Conservation (phyloP, 2,329 filamentous ascomycete genomes). For the Penicillium freii region DNA sequence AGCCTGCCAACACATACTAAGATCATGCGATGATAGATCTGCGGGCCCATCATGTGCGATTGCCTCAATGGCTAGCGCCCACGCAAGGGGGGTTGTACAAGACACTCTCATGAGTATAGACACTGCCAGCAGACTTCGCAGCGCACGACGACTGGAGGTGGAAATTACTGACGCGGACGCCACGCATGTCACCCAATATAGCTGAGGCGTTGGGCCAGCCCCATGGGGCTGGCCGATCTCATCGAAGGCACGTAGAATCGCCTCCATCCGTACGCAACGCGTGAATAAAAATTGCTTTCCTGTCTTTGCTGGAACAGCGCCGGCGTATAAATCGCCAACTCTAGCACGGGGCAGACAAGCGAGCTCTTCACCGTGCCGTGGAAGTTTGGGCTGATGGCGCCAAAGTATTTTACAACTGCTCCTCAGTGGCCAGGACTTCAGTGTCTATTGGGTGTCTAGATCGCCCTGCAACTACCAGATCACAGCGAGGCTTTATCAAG, state of each 20-base stretch:
- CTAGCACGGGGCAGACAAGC: conserved; percentile 31
- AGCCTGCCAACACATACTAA: conserved; percentile 39
- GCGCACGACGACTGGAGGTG: conserved; percentile 49
- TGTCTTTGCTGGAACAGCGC: conserved; percentile 45
- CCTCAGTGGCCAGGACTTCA: too few species aligned
- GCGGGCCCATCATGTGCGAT: conserved; percentile 50
- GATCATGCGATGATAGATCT: conserved; percentile 27
- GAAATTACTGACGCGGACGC: conserved; percentile 52
- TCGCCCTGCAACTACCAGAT: too few species aligned
- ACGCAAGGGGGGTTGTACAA: conserved; percentile 51
- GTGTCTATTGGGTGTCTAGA: too few species aligned
- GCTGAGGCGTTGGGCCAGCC: conserved; percentile 46
- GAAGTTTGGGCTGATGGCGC: too few species aligned
- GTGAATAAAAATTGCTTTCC: conserved; percentile 15
- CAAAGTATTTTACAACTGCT: too few species aligned
- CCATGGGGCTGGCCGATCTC: conserved; percentile 56
- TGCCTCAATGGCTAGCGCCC: conserved; percentile 48
- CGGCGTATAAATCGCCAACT: conserved; percentile 35
- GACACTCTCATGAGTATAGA: conserved; percentile 53
- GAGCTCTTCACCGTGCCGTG: not conserved
- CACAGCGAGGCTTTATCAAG: too few species aligned
- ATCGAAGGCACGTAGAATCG: conserved; percentile 52
- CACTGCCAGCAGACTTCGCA: conserved; percentile 37
- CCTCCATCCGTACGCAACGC: conserved; percentile 47
- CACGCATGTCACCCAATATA: conserved; percentile 38